phyloP scores from a whole-genome alignment of 208 protist genomes.

The Wallacemonas sp. region DNA sequence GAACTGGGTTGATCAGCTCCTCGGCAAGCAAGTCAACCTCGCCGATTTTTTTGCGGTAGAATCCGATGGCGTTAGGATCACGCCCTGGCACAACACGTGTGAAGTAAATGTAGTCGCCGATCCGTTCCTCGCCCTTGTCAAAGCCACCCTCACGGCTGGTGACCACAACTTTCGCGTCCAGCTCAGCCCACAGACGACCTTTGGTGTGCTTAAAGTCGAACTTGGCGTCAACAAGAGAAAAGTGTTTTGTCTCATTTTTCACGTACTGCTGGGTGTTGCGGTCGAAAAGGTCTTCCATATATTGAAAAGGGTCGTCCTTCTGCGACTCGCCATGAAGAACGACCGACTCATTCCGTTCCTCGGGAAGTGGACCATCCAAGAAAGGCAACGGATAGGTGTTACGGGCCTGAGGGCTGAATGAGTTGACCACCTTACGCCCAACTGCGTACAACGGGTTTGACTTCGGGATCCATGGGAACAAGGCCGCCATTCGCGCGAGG shows the following conservation, averaged over 20 bases:
- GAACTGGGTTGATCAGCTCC: conserved; percentile 87
- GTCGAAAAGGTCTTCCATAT: conserved; percentile 90
- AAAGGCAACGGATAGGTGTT: conserved; percentile 69
- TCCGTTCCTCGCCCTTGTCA: conserved; percentile 90
- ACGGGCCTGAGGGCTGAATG: conserved; percentile 59
- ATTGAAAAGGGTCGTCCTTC: conserved; percentile 74
- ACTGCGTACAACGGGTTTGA: conserved; percentile 61
- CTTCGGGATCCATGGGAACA: conserved; percentile 81
- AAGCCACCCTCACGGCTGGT: conserved; percentile 86
- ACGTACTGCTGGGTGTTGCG: conserved; percentile 68
- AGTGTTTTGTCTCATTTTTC: conserved; percentile 72
- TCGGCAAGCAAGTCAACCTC: conserved; percentile 85
- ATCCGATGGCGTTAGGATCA: conserved; percentile 75
- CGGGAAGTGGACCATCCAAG: conserved; percentile 79
- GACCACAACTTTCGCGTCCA: conserved; percentile 83
- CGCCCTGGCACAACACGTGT: conserved; percentile 72
- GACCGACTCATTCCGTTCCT: conserved; percentile 39
- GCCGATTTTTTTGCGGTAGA: conserved; percentile 87
- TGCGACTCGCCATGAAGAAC: conserved; percentile 54
- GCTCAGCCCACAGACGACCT: conserved; percentile 79
- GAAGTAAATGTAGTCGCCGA: conserved; percentile 91
- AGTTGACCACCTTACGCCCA: conserved; percentile 55
- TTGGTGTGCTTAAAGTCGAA: conserved; percentile 88
- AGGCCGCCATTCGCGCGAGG: conserved; percentile 47
- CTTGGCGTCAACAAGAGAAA: conserved; percentile 60